Evolutionary conservation across 2,329 filamentous ascomycete species (phyloP), one percentile per base, ranked within the genome.

Genomic region (Scleromitrula shiraiana): DNA sequence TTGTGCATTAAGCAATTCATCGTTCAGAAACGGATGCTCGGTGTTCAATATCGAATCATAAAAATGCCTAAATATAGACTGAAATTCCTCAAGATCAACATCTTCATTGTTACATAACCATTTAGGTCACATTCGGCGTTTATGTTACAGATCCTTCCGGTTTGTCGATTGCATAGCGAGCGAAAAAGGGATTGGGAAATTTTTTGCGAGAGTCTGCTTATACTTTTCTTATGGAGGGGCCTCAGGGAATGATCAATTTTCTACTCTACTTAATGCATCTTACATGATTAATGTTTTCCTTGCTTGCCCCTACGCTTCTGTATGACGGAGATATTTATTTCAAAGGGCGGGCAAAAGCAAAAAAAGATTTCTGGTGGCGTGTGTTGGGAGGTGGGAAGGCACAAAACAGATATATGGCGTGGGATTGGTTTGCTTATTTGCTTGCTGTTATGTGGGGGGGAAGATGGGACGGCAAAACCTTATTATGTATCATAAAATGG

Each of bases 121-220:
- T 58, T 57, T 49, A 47, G 56, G 47, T 53, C 56, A 61, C 52
- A 53, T 53, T 53, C 51, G 62, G 61, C 62, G 61, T 64, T 64
- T 35, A 50, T 57, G 51, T 56, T 50, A 50, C 50, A 57, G 49
- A 56, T 60, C 54, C 54, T 55, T 58, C 46, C 50, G 50, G 51
- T 59, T 60, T 57, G 52, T 62, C 61, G 56, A 59, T 54, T 64
- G 62, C 62, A 65, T 65, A 65, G 61, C 61, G 57, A 63, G 62
- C 61, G 61, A 63, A n/a, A n/a, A n/a, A 41, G 55, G 61, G 47
- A 51, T 53, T 52, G 58, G 55, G 50, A 46, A 55, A n/a, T n/a
- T 56, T 60, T 61, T 61, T 33, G n/a, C 40, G 52, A 54, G 49
- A 58, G 53, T 60, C 55, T 59, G 49, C 52, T n/a, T 56, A 53